Evolutionary conservation across 371 early-diverging fungal species (phyloP), one percentile per base, ranked within the genome.

Genomic region (Lichtheimia ramosa): DNA sequence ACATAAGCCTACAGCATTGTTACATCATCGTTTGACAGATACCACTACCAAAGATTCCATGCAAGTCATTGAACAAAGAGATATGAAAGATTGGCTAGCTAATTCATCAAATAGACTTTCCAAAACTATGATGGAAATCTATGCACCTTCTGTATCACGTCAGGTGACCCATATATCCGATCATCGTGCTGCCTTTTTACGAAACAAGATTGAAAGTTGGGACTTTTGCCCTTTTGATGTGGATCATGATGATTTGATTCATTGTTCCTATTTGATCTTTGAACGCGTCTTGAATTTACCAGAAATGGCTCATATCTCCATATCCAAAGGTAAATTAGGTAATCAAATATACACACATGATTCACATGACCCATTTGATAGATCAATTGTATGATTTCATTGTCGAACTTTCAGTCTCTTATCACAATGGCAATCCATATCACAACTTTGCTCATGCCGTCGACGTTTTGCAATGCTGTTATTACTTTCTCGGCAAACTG

Each of bases 361-460:
- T 27, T 46, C 28, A 41, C 39, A 23, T 20, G 51, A 18, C 46
- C 48, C 3, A 23, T 39, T 54, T 16, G 8, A 52, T 50, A 86
- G 85, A 70, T 8, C 73, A 79, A 63, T 61, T 85, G 46, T 84
- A 85, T 64, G 73, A 79, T 39, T 84, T 89, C 66, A 75, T 89
- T 18, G 66, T 82, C 41, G 84, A 85, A 21, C 63, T 89, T 41
- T 75, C 81, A 49, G 78, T 79, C 34, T 79, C 84, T 2, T 91
- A 91, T 68, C 87, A 87, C 69, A 79, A 83, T 23, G 83, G 77
- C 53, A 93, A 92, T 65, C 87, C 89, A 14, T 92, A 92, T 68
- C 94, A 94, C 71, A 92, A 92, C 75, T 89, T 92, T 70, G 81
- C 82, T 23, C 94, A 94, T 74, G 92, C 94, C 2, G 87, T 92